A percentile compares a stretch with the other conserved stretches of the same genome.
phyloP scores from a whole-genome alignment of 1,284 basidiomycete species.

The Mycena sp. region DNA sequence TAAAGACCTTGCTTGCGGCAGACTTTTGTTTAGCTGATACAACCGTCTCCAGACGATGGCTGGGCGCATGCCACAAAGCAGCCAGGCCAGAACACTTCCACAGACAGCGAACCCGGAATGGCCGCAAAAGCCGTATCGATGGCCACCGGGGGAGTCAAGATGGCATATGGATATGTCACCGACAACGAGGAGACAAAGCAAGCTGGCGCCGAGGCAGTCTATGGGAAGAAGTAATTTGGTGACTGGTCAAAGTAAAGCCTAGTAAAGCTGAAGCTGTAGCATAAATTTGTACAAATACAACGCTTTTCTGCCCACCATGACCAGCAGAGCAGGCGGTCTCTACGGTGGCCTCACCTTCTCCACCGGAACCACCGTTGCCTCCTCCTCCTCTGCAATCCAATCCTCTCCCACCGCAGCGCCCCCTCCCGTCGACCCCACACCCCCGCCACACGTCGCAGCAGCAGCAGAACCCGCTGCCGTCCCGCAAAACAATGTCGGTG shows the following conservation, averaged over 20 bases:
- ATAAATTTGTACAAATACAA: slow-evolving; percentile 7
- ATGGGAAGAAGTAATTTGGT: slow-evolving; percentile 39
- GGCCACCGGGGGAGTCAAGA: slow-evolving; percentile 48
- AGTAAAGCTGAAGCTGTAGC: too few relatives aligned
- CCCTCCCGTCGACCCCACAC: not conserved
- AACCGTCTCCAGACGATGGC: slow-evolving; percentile 47
- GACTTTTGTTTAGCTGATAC: not conserved
- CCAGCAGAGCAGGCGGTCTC: slow-evolving; percentile 23
- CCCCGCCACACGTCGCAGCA: slow-evolving; percentile 20
- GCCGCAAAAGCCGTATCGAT: slow-evolving; percentile 36
- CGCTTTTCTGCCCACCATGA: slow-evolving; percentile 9
- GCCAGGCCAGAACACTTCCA: slow-evolving; percentile 11
- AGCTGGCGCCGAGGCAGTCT: slow-evolving; percentile 46
- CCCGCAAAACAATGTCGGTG: slow-evolving; percentile 30
- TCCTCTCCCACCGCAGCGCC: not conserved
- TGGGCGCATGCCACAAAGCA: slow-evolving; percentile 49
- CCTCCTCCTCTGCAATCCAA: slow-evolving; percentile 5
- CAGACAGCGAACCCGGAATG: slow-evolving; percentile 14
- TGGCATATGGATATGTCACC: slow-evolving; percentile 49
- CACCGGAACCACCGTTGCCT: slow-evolving; percentile 22
- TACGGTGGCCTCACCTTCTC: slow-evolving; percentile 31
- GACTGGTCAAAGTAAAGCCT: too few relatives aligned
- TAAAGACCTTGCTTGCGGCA: slow-evolving; percentile 23
- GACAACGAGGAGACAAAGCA: slow-evolving; percentile 49
- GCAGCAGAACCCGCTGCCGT: slow-evolving; percentile 36